Base-by-base conservation (phyloP, 2,329 filamentous ascomycete species). In the Aureobasidium sp. region DNA sequence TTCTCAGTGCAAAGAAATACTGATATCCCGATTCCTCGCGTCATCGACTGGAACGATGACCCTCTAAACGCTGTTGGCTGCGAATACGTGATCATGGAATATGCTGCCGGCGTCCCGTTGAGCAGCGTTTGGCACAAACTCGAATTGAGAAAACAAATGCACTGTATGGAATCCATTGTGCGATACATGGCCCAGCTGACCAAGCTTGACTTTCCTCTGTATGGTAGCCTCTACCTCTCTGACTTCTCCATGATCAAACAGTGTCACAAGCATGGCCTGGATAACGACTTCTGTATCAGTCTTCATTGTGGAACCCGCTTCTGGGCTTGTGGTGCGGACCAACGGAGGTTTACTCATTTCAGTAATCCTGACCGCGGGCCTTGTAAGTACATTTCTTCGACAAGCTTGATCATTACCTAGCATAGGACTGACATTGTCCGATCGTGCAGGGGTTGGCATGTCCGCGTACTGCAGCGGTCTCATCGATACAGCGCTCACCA, bases 31-130 rank as follows among this genome's bases (percentile, higher is more conserved):
- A 68, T 74, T 35, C 72, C 71, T 17, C 63, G 58, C 50, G 66
- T 75, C 34, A 60, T 74, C 6, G 70, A 70, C 57, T 75, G 70
- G 70, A 70, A 61, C 59, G 27, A 45, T 34, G 41, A 45, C 34
- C 30, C 45, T 35, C 60, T 70, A 17, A 71, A 67, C 60, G 53
- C 62, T 11, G 62, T 70, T 40, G 63, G 67, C 5, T 62, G 61
- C 11, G 68, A 72, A 58, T 71, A 71, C 48, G 70, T 71, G 24
- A 68, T 72, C 54, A 64, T 69, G 61, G 66, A 70, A 56, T 62
- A 71, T 59, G 64, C 63, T 3, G 39, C 53, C 12, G 69, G 68
- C 27, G 60, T 70, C 45, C 59, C 62, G 16, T 48, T 71, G 49
- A 68, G 53, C 56, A 50, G 25, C 69, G 66, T 54, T 17, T 58